phyloP scores from a whole-genome alignment of 2,329 filamentous ascomycete species.

The Ophiostoma triangulosporum region DNA sequence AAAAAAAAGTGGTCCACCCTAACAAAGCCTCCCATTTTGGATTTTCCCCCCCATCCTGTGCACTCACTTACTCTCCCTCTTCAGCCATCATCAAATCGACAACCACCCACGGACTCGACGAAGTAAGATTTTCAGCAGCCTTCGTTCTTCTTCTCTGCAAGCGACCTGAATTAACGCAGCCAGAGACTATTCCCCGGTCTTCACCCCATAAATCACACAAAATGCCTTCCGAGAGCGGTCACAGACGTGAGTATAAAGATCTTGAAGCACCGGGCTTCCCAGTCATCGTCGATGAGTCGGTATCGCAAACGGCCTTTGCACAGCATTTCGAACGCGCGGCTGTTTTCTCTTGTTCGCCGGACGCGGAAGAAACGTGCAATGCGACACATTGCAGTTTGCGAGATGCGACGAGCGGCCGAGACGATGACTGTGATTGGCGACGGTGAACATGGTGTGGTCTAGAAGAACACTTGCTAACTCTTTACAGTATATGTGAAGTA shows the following conservation, averaged over 20 bases:
- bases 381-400: too few species aligned
- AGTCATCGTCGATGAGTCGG: neutral
- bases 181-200: constrained; percentile 7
- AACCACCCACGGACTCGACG: constrained; percentile 15
- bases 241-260: constrained; percentile 61
- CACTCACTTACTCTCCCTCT: constrained; percentile 3
- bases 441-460: neutral
- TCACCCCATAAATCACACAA: constrained; percentile 29
- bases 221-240: constrained; percentile 80
- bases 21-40: constrained; percentile 11
- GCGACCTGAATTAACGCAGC: neutral
- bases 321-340: neutral
- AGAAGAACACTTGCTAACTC: constrained; percentile 5
- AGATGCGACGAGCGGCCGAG: neutral
- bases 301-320: neutral
- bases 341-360: neutral
- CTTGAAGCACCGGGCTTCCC: neutral
- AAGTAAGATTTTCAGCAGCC: constrained; percentile 9
- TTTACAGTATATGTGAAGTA: constrained; percentile 73
- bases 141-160: constrained; percentile 11
- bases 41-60: constrained; percentile 4
- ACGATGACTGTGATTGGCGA: neutral
- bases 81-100: constrained; percentile 13
- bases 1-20: constrained; percentile 9
- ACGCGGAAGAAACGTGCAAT: neutral